Evolutionary conservation across 1,284 basidiomycete genomes (phyloP), one percentile per base, ranked within the genome.

Genomic region (Ceratobasidium papillatum): DNA sequence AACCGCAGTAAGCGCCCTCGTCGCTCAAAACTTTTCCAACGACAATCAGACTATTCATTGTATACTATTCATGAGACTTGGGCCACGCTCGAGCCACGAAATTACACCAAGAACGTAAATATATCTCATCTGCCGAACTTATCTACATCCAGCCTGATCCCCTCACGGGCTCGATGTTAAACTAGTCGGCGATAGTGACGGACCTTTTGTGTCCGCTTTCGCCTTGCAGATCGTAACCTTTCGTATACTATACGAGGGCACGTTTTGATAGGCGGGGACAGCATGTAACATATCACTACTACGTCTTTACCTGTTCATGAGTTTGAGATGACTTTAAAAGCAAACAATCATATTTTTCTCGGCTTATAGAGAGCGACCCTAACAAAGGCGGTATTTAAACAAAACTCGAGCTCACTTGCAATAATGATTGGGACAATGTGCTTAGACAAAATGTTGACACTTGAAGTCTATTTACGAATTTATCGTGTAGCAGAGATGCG

Each of bases 251-350:
- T 49, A 56, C 66, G 71, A 59, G 59, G 71, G 43, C 61, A 45
- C 71, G 71, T 73, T 73, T 73, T 73, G 71, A 73, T 62, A 62
- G 71, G 58, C 59, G 58, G 59, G 71, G 71, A 73, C 49, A 73
- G 11, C 36, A 22, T 63, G 11, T 41, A 41, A 8, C 9, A 32
- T 51, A 27, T 65, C 17, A 32, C 27, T 25, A n/a, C 19, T 11
- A 19, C 7, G 17, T 27, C 19, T 58, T 32, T 58, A 36, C 27
- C 54, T n/a, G 54, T 32, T 32, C 17, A 25, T 58, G n/a, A 32
- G 17, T 14, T 14, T 41, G 38, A 14, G 38, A 41, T 41, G 38
- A 5, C 14, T n/a, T n/a, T n/a, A n/a, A n/a, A n/a, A n/a, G n/a
- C n/a, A n/a, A n/a, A n/a, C n/a, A n/a, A n/a, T n/a, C n/a, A n/a